Evolutionary conservation across 257 asterid genomes (phyloP).

Genomic region (Solanum infundibuliforme): DNA sequence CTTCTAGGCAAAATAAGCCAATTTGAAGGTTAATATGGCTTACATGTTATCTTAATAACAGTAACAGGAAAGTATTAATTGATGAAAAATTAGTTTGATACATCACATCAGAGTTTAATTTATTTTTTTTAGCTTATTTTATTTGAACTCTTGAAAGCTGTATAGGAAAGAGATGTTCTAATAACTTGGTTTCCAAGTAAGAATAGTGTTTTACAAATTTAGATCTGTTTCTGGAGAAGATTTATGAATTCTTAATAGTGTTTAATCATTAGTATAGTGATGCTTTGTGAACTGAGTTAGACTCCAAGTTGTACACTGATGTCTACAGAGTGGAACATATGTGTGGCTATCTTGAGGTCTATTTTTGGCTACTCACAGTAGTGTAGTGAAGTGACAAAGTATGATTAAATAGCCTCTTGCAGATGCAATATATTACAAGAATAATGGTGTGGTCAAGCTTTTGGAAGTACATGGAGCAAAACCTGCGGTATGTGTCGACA

Average conservation of each 20-base stretch:
- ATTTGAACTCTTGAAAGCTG: background rate
- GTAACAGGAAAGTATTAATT: background rate
- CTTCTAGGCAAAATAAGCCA: background rate
- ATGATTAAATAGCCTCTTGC: constrained; percentile 77
- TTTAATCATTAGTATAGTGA: background rate
- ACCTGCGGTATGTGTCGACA: constrained; percentile 38
- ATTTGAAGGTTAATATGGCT: background rate
- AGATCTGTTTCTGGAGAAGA: background rate
- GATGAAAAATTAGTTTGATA: background rate
- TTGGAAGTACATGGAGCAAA: constrained; percentile 73
- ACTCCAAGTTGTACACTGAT: background rate
- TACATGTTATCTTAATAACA: background rate
- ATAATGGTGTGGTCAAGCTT: constrained; percentile 58
- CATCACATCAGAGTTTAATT: background rate
- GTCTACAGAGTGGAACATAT: background rate
- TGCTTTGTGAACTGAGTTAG: background rate
- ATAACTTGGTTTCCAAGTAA: background rate
- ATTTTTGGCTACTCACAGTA: background rate
- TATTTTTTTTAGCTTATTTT: background rate
- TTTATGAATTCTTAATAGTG: background rate
- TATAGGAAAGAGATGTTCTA: background rate
- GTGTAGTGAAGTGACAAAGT: constrained; percentile 17
- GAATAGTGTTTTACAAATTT: background rate
- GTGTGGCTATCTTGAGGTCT: background rate
- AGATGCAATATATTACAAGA: constrained; percentile 76